Evolutionary conservation across 495 filamentous ascomycete species (phyloP).

Genomic region (Xylaria flabelliformis): DNA sequence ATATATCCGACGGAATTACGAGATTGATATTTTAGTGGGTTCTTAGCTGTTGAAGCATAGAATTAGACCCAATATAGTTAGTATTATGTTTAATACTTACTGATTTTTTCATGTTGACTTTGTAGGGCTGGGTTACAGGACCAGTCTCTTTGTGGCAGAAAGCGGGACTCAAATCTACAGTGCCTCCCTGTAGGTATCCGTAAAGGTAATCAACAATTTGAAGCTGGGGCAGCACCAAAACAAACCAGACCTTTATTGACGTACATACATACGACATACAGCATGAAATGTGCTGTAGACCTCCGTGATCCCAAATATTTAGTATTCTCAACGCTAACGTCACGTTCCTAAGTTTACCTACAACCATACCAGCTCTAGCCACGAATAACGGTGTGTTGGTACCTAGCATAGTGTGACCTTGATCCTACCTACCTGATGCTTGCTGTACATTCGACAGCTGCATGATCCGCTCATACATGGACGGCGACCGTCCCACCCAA

Average conservation of each 20-base stretch:
- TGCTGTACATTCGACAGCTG: conserved; percentile 1
- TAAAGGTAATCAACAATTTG: not conserved
- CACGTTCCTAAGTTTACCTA: too few relatives aligned
- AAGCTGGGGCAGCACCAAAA: not conserved
- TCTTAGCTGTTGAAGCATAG: too few relatives aligned
- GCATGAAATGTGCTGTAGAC: too few relatives aligned
- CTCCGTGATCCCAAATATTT: too few relatives aligned
- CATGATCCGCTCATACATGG: conserved; percentile 15
- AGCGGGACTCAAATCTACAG: conserved; percentile 7
- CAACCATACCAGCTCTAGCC: not conserved
- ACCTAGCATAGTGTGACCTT: not conserved
- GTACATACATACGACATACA: too few relatives aligned
- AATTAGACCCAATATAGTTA: too few relatives aligned
- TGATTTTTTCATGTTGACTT: not conserved
- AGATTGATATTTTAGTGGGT: too few relatives aligned
- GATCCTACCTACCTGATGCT: not conserved
- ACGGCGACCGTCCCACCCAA: not conserved
- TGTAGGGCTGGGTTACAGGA: conserved; percentile 17
- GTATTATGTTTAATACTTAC: too few relatives aligned
- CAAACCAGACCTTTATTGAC: too few relatives aligned
- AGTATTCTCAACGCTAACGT: too few relatives aligned
- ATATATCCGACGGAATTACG: too few relatives aligned
- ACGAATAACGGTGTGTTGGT: not conserved
- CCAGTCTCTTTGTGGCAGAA: not conserved
- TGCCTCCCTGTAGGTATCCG: not conserved